Evolutionary conservation across 495 filamentous ascomycete species (phyloP).

Genomic region (Ramalina peruviana): DNA sequence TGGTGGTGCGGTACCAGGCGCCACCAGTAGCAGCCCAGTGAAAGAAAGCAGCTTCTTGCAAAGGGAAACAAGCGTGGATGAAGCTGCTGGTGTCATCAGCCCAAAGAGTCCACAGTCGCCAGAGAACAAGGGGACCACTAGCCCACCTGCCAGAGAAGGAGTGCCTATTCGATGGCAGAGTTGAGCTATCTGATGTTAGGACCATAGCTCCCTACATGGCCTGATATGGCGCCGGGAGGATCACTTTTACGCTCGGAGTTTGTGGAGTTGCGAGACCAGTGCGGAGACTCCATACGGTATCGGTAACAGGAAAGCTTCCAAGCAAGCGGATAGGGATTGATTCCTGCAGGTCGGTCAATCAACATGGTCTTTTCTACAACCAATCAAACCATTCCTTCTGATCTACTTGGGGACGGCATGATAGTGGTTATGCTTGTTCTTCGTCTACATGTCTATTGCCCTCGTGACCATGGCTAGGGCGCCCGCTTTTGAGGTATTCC

Average conservation of each 20-base stretch:
- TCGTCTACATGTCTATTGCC: constrained; percentile 39
- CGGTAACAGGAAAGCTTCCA: too few species aligned
- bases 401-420: background rate
- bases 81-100: constrained; percentile 18
- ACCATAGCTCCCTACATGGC: background rate
- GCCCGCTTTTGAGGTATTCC: constrained; percentile 83
- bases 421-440: background rate
- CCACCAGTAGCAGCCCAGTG: constrained; percentile 59
- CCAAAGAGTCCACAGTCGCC: constrained; percentile 17
- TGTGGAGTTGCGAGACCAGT: background rate
- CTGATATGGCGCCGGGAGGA: background rate
- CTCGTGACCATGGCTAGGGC: constrained; percentile 73
- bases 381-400: background rate
- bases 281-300: too few species aligned
- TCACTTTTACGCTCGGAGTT: background rate
- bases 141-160: constrained; percentile 36
- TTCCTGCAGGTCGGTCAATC: background rate
- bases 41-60: constrained; percentile 79
- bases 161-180: constrained; percentile 48
- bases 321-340: background rate
- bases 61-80: constrained; percentile 60
- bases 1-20: constrained; percentile 32
- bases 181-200: background rate
- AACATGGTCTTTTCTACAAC: too few species aligned
- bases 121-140: constrained; percentile 30